Evolutionary conservation across 345 rosid genomes (phyloP).

Genomic region (Rhodamnia argentea): DNA sequence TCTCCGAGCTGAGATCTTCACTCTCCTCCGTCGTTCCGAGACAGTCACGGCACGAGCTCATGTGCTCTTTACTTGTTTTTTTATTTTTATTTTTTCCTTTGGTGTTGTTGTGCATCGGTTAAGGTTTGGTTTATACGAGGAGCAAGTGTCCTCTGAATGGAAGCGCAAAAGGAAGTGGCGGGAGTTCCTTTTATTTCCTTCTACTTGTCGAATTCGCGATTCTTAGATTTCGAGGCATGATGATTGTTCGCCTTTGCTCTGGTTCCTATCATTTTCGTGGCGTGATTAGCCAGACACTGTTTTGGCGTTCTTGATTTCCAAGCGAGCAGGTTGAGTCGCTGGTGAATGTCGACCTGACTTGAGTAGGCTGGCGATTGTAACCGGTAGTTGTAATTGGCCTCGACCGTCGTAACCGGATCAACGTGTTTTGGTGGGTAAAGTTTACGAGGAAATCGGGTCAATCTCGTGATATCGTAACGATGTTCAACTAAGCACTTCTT

Average conservation of each 20-base stretch:
- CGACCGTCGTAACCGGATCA: not conserved
- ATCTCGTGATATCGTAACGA: not conserved
- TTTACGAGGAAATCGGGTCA: not conserved
- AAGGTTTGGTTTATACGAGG: not conserved
- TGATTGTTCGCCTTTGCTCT: not conserved
- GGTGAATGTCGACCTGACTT: not conserved
- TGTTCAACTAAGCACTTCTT: not conserved
- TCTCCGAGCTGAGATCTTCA: not conserved
- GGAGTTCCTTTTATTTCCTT: not conserved
- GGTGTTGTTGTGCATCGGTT: not conserved
- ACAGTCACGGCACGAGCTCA: not conserved
- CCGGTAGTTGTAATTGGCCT: not conserved
- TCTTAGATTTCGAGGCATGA: not conserved
- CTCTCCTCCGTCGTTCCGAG: not conserved
- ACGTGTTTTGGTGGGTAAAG: not conserved
- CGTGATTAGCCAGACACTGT: not conserved
- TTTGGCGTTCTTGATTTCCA: not conserved
- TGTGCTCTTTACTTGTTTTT: not conserved
- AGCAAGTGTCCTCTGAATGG: too few species aligned
- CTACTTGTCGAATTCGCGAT: not conserved
- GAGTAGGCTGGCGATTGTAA: not conserved
- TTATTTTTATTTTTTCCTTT: not conserved
- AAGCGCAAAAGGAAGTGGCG: not conserved
- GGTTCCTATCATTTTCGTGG: not conserved
- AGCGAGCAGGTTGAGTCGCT: not conserved